Evolutionary conservation across 352 stramenopile genomes (phyloP), one percentile per base, ranked within the genome.

Genomic region (Stephanocyclus meneghinianus): DNA sequence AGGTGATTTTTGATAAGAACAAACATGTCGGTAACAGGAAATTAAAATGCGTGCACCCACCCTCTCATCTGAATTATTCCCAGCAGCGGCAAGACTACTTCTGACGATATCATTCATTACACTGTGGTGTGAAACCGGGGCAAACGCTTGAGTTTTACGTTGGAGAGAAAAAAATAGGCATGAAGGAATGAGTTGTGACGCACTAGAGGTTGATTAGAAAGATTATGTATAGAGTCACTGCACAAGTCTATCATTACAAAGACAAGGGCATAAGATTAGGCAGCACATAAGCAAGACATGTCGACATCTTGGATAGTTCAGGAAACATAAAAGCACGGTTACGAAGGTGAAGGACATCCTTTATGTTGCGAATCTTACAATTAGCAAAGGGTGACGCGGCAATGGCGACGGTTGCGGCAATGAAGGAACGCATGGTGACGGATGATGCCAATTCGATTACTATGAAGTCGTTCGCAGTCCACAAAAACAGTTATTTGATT

Each of bases 31-130:
- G 6, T 40, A 29, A 57, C 26, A 55, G 56, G 8, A 44, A 44
- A 10, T n/a, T 56, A 2, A 15, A 21, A 57, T 42, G 29, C 16
- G 29, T 50, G 13, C 3, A 71, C 63, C 30, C 37, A 72, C 64
- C 50, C 64, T 72, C 37, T 72, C 64, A 53, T 72, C 48, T 21
- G 64, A 57, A 63, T 72, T 72, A 53, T 72, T 63, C 21, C 64
- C 64, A 37, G 64, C 64, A 61, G 64, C 47, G n/a, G 13, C 30
- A 53, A 72, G 30, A 15, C 13, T 37, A 26, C 16, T 71, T 1
- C 8, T 63, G 29, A 30, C 1, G 26, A 44, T 0, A 13, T 3
- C 53, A 62, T 62, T 42, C 5, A 16, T 21, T 16, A 16, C 13
- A 10, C 45, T 16, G 5, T 53, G 6, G 45, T 21, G 13, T 16